Evolutionary conservation across 2,329 filamentous ascomycete genomes (phyloP).

Genomic region (Chaetomiaceae sp.): DNA sequence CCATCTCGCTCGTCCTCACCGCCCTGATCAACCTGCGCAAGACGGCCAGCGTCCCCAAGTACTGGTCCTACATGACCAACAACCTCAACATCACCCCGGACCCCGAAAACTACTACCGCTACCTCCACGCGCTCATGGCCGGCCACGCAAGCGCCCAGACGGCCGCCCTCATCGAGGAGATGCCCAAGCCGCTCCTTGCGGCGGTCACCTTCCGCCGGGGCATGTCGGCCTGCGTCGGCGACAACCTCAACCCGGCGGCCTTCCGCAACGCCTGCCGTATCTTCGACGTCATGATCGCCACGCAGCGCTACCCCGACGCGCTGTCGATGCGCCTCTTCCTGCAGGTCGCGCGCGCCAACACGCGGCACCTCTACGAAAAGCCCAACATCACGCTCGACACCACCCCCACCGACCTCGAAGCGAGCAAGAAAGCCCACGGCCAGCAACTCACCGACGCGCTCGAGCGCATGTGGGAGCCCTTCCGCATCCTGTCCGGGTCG

Average conservation of each 20-base stretch:
- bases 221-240: conserved; percentile 67
- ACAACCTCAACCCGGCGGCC: conserved; percentile 69
- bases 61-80: conserved; percentile 70
- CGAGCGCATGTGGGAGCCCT: conserved; percentile 46
- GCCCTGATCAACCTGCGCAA: conserved; percentile 57
- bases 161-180: conserved; percentile 52
- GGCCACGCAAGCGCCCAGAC: conserved; percentile 61
- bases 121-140: conserved; percentile 62
- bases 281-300: conserved; percentile 56
- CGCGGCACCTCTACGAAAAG: conserved; percentile 34
- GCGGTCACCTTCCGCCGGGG: conserved; percentile 63
- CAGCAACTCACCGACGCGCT: conserved; percentile 48
- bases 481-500: conserved; percentile 32
- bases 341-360: conserved; percentile 46
- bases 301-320: conserved; percentile 44
- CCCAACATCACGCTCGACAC: too few relatives aligned
- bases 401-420: too few relatives aligned
- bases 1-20: conserved; percentile 64
- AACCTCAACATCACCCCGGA: conserved; percentile 65
- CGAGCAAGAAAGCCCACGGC: conserved; percentile 42
- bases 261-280: conserved; percentile 61
- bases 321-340: conserved; percentile 52
- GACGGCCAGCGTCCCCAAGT: conserved; percentile 60
- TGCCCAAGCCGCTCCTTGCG: conserved; percentile 43
- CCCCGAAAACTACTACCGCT: conserved; percentile 60